Evolutionary conservation across 345 rosid genomes (phyloP).

Genomic region (Eucalyptus sideroxylon): DNA sequence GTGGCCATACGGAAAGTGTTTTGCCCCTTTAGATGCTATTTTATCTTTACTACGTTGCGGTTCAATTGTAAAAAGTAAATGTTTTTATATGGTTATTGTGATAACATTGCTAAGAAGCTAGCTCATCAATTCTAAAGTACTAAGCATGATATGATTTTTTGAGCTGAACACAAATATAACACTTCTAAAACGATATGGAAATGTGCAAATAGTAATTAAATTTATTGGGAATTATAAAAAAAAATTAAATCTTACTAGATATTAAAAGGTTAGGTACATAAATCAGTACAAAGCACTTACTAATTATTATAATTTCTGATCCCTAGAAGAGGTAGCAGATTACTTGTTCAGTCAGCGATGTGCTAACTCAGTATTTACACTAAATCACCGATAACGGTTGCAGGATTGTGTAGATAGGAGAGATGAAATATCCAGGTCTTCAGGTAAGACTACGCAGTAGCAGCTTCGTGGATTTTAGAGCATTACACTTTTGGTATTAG

Average conservation of each 20-base stretch:
- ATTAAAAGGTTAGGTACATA: neutral
- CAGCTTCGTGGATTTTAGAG: no score
- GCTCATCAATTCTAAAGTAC: neutral
- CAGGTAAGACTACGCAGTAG: no score
- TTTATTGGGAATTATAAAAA: no score
- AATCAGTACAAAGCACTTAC: neutral
- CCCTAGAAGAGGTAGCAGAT: neutral
- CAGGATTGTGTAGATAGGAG: fast-evolving
- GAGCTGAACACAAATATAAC: neutral
- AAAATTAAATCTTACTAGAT: neutral
- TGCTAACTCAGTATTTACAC: no score
- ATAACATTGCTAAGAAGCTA: neutral
- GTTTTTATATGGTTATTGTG: neutral
- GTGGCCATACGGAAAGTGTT: neutral
- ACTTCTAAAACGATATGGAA: neutral
- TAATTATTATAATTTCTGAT: neutral
- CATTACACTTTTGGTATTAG: no score
- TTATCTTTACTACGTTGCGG: fast-evolving
- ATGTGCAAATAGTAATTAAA: fast-evolving
- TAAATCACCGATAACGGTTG: no score
- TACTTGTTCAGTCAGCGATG: no score
- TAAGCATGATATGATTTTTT: neutral
- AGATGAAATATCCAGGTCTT: no score
- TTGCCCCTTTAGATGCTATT: neutral
- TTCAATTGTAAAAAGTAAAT: no score